Conservation (phyloP, 768 basidiomycete genomes). For the Mycena crocata region DNA sequence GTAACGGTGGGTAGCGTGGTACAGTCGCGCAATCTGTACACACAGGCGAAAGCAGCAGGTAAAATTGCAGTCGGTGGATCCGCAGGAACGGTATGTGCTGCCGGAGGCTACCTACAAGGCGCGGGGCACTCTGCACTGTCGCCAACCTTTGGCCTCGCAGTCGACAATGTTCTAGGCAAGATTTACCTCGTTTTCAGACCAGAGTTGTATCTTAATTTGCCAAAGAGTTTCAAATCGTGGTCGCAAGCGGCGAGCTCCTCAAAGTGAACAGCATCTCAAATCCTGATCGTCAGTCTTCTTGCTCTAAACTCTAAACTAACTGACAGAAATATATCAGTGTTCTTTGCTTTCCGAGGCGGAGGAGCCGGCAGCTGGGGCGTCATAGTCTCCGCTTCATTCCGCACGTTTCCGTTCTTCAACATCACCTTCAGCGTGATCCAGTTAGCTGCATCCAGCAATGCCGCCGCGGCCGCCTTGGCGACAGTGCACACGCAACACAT, state of each 20-base stretch:
- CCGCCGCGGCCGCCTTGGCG: conserved; percentile 39
- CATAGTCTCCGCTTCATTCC: conserved; percentile 49
- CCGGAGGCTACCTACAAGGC: conserved; percentile 46
- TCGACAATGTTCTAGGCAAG: conserved; percentile 41
- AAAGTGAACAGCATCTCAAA: conserved; percentile 39
- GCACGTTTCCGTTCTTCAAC: conserved; percentile 49
- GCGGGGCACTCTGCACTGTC: conserved; percentile 44
- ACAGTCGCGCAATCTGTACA: conserved; percentile 35
- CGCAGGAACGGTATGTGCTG: conserved; percentile 37
- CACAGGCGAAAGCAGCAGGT: conserved; percentile 33
- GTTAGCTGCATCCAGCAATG: conserved; percentile 32
- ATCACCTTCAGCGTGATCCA: conserved; percentile 34
- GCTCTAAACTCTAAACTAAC: no score
- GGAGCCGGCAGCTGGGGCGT: conserved; percentile 52
- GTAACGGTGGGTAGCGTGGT: conserved; percentile 43
- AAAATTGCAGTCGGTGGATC: conserved; percentile 41
- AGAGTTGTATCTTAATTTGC: background rate
- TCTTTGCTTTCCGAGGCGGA: conserved; percentile 44
- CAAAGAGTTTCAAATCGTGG: conserved; percentile 43
- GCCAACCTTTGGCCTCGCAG: conserved; percentile 39
- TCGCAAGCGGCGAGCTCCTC: conserved; percentile 43
- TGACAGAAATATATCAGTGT: conserved; percentile 36
- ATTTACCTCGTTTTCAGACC: background rate
- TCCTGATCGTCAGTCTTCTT: conserved; percentile 36
- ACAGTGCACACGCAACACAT: conserved; percentile 49